Conservation (phyloP, 805 yeast species). For the Wickerhamiella parazyma region DNA sequence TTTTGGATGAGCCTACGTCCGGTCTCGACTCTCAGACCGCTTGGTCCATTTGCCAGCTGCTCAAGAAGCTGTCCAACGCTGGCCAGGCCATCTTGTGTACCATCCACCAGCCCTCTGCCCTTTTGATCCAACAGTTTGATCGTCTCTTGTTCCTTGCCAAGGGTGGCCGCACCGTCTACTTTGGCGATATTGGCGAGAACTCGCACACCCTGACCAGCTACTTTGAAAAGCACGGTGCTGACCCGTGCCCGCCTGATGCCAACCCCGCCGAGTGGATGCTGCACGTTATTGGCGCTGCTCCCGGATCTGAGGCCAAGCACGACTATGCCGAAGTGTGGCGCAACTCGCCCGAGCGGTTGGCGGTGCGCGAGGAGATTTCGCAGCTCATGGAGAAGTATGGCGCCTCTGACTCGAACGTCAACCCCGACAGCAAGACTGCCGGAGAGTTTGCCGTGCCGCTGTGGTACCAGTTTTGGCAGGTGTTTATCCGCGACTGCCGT, state of each 20-base stretch:
- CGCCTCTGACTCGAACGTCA: slow-evolving; percentile 19
- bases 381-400: slow-evolving; percentile 24
- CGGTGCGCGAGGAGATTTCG: slow-evolving; percentile 26
- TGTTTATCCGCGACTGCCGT: slow-evolving; percentile 31
- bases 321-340: slow-evolving; percentile 59
- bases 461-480: slow-evolving; percentile 31
- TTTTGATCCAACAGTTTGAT: slow-evolving; percentile 53
- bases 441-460: slow-evolving; percentile 36
- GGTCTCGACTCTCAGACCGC: slow-evolving; percentile 51
- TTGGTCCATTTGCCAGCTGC: slow-evolving; percentile 57
- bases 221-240: slow-evolving; percentile 62
- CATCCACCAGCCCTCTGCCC: slow-evolving; percentile 67
- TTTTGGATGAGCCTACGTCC: slow-evolving; percentile 61
- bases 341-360: slow-evolving; percentile 31
- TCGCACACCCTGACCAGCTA: slow-evolving; percentile 45
- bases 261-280: slow-evolving; percentile 70
- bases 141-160: slow-evolving; percentile 50
- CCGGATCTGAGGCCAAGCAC: slow-evolving; percentile 44
- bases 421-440: slow-evolving; percentile 13
- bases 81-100: slow-evolving; percentile 70
- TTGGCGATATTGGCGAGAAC: slow-evolving; percentile 64
- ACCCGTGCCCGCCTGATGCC: slow-evolving; percentile 43
- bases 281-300: slow-evolving; percentile 69
- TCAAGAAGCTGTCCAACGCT: slow-evolving; percentile 52
- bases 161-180: slow-evolving; percentile 72